phyloP scores from a whole-genome alignment of 257 asterid species.

The Solanum paucissectum region DNA sequence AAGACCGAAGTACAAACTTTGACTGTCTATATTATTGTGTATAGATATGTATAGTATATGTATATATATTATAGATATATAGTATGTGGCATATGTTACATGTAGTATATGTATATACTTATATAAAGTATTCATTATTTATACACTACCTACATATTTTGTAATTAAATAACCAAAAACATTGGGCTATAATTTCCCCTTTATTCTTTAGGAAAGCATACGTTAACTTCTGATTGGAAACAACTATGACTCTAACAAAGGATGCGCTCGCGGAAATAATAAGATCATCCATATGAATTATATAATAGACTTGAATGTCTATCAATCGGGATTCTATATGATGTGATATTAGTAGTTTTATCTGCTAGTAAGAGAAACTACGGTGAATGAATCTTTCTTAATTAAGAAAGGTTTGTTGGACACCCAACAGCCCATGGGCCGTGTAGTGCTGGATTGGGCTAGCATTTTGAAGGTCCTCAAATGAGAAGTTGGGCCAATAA shows the following conservation, averaged over 20 bases:
- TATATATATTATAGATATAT: neutral
- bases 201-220: neutral
- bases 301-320: neutral
- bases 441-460: neutral
- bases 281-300: neutral
- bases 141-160: neutral
- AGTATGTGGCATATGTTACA: neutral
- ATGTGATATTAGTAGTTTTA: neutral
- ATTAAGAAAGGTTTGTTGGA: neutral
- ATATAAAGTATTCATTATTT: neutral
- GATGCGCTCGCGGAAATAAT: too few relatives aligned
- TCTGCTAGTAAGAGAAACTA: too few relatives aligned
- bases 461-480: neutral
- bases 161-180: neutral
- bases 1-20: accelerated
- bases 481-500: neutral
- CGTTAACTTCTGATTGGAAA: neutral
- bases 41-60: too few relatives aligned
- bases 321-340: too few relatives aligned
- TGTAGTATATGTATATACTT: neutral
- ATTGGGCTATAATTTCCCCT: neutral
- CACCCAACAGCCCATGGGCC: neutral
- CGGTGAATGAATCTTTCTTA: neutral
- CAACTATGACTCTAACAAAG: neutral
- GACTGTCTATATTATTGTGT: too few relatives aligned